Base-by-base conservation (phyloP, 352 stramenopile genomes). In the Aphanomyces invadans region DNA sequence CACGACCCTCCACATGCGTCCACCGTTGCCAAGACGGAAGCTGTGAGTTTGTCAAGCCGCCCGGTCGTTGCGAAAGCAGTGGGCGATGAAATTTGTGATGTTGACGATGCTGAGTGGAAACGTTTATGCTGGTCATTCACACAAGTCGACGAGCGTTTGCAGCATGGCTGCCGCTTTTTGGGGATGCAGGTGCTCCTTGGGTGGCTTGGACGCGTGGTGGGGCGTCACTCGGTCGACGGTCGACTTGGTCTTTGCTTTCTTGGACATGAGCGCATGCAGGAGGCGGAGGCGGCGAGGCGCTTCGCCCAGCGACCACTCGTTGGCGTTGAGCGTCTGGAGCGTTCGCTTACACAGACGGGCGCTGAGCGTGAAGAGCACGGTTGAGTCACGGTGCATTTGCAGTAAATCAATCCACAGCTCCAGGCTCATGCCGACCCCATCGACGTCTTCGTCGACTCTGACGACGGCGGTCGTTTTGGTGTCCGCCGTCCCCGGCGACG, bases 301-400 rank as follows among this genome's bases (percentile, higher is more conserved):
- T 39, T 52, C 42, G n/a, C 29, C 23, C 0, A 23, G 29, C 23
- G 38, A 62, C 11, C 32, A n/a, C 21, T 7, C 25, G 39, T 45
- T 45, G 11, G 26, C 65, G 17, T 45, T 49, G n/a, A 68, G 29
- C 3, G 67, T 62, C 5, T 60, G 32, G 7, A 94, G 51, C 66
- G 90, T 88, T 33, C 86, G 80, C 69, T 76, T 76, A 31, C 92
- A 71, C 33, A 91, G 73, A 4, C 73, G 65, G 2, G 81, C 77
- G 7, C 80, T 81, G 0, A 92, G 74, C 39, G 82, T 71, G 56
- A 95, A 95, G 21, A 96, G 73, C 26, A 83, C 74, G 36, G 87
- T 76, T 83, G 93, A 94, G 60, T 96, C 88, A 45, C 88, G 87
- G 70, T 98, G 97, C 64, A 97, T 95, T 72, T 98, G 95, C 62